Base-by-base conservation (phyloP, 208 protist genomes). In the Acanthamoeba rhysodes region DNA sequence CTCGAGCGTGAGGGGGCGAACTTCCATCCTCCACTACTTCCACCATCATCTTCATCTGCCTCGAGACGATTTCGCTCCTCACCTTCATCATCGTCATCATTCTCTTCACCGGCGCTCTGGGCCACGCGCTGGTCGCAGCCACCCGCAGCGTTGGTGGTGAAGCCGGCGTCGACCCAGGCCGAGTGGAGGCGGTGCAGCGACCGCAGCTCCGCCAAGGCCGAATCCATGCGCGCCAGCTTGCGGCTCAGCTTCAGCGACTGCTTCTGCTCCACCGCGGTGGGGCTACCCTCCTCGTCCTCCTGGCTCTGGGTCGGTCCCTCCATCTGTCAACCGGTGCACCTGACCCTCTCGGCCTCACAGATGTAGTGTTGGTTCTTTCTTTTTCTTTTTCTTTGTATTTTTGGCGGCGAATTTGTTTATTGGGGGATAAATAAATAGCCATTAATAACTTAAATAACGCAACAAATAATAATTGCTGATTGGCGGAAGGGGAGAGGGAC, bases 1-100 rank as follows among this genome's bases (percentile, higher is more conserved):
- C 50, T 88, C 80, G 80, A 88, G n/a, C 80, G 80, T n/a, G 45
- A 64, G 50, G 80, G 80, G 50, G 80, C 80, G 24, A 88, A 88
- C 80, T 41, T 48, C 50, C 53, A 32, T n/a, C 48, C 32, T 0
- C 53, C 32, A 18, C 37, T 48, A 24, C 29, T 18, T 37, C 27
- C 66, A 22, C 27, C 41, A 6, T 53, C 74, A 22, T 50, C 74
- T 27, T 82, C 74, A 27, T 82, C 74, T 9, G 0, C 74, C 32
- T 29, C 74, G n/a, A 10, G 32, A 76, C 18, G 8, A 76, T 76
- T 41, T 76, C 27, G 27, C 32, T 48, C n/a, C 70, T 14, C n/a
- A 3, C 29, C 68, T 41, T 32, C 10, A 27, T 45, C 34, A 50
- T 41, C 34, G 0, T 41, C 8, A 20, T 4, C n/a, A 20, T 37